A percentile compares a stretch with the other conserved stretches of the same genome.
Conservation (phyloP, 805 yeast species). For the Sugiyamaella boreocaroliniensis region DNA sequence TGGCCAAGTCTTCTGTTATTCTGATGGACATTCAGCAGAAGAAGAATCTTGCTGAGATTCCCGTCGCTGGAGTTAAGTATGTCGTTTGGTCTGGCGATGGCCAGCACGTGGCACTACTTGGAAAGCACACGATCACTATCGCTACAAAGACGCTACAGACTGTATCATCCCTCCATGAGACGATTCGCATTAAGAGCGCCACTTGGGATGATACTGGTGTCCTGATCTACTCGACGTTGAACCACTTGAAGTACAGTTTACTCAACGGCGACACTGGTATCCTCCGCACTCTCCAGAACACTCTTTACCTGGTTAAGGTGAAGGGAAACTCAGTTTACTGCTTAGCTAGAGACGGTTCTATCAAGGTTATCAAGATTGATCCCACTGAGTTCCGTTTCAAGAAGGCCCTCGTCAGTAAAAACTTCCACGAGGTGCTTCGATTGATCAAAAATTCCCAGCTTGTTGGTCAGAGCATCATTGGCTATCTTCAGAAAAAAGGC, state of each 20-base stretch:
- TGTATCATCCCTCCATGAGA: slow-evolving; percentile 85
- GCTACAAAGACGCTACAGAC: slow-evolving; percentile 73
- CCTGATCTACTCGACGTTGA: slow-evolving; percentile 84
- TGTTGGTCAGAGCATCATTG: slow-evolving; percentile 96
- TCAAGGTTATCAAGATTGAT: slow-evolving; percentile 72
- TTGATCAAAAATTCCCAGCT: slow-evolving; percentile 81
- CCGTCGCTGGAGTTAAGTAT: slow-evolving; percentile 75
- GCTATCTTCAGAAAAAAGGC: slow-evolving; percentile 89
- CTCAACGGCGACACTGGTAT: slow-evolving; percentile 94
- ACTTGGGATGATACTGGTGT: slow-evolving; percentile 96
- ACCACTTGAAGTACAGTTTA: slow-evolving; percentile 89
- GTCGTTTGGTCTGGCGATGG: slow-evolving; percentile 86
- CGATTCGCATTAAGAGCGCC: slow-evolving; percentile 92
- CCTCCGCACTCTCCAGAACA: slow-evolving; percentile 82
- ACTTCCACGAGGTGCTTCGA: slow-evolving; percentile 85
- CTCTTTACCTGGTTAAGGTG: slow-evolving; percentile 73
- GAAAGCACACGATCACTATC: slow-evolving; percentile 88
- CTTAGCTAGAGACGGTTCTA: slow-evolving; percentile 77
- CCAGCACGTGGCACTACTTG: slow-evolving; percentile 75
- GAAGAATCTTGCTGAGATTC: slow-evolving; percentile 61
- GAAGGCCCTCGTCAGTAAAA: slow-evolving; percentile 81
- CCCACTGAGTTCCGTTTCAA: slow-evolving; percentile 97
- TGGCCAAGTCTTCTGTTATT: slow-evolving; percentile 66
- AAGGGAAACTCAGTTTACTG: slow-evolving; percentile 68
- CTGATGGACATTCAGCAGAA: slow-evolving; percentile 91